Evolutionary conservation across 1,139 yeast species (phyloP), one percentile per base, ranked within the genome.

Genomic region (Geotrichum klebahnii): DNA sequence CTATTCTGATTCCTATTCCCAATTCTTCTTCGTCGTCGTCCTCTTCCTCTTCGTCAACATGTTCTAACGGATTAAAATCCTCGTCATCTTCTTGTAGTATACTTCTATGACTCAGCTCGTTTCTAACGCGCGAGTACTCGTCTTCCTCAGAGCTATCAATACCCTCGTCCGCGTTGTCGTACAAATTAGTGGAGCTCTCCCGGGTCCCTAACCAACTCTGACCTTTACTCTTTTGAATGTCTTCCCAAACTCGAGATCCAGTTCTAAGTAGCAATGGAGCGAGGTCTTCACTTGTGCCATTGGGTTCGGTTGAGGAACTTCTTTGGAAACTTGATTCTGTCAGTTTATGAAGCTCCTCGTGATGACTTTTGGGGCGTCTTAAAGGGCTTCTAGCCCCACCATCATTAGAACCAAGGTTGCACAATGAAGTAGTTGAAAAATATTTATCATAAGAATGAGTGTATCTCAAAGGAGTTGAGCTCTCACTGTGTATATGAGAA

Each of bases 161-260:
- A 12, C 44, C 48, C n/a, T 46, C 51, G 9, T 45, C 41, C 22
- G 35, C 47, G 23, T 32, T 6, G 28, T 32, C 29, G 19, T 43
- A 45, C 40, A 58, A 44, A 2, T 53, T 52, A 3, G 60, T 52
- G 8, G 61, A 52, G 16, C 55, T 47, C 5, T 55, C 51, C 20
- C 61, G 48, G 16, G 59, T 44, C 5, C 56, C 57, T 34, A 61
- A 51, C 62, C 63, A 59, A 45, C 60, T 53, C 40, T 59, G 62
- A 24, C 65, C 65, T 50, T 59, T 60, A 31, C 55, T 53, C 45
- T 60, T 62, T 8, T 61, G 57, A 3, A 60, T 53, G 28, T 59
- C 62, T 41, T 61, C 64, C 64, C 65, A 61, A 16, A 62, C 54
- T 34, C 59, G 48, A 3, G 65, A 62, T 0, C 63, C 65, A 1